Evolutionary conservation across 2,329 filamentous ascomycete species (phyloP), one percentile per base, ranked within the genome.

Genomic region (Colletotrichum sp.): DNA sequence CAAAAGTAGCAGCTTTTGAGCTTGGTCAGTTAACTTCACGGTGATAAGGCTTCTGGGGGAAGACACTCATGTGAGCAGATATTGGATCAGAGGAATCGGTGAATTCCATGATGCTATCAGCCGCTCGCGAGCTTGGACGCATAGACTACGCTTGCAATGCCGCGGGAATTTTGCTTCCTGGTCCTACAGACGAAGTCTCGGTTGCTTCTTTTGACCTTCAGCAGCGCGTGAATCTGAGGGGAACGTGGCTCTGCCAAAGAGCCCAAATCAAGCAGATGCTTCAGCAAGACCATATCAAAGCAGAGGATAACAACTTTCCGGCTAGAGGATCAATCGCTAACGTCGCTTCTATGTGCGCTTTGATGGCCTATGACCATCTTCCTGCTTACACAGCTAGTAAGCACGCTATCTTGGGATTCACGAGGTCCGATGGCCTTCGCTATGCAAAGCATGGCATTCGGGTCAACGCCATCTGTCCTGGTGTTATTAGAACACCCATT

Each of bases 41-140:
- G 19, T 22, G 3, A 48, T 13, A 48, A 0, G 44, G n/a, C n/a
- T 48, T 48, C 9, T 2, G n/a, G 19, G 44, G 0, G n/a, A 48
- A 48, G 2, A 22, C 6, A 22, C 44, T 52, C 6, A 52, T 22
- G 44, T 52, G n/a, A 13, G 44, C n/a, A 52, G 44, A 52, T 0
- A 52, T 52, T 22, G 44, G 44, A 52, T 52, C 44, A 52, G 44
- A 52, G 44, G 44, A 52, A 22, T 52, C 44, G 2, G 44, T 52
- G 11, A 22, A 52, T 5, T 52, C 12, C 44, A 52, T 52, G n/a
- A 52, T 52, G n/a, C n/a, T 12, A 52, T 0, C 44, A 22, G 44
- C n/a, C 0, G 1, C 2, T 0, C n/a, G n/a, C 44, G n/a, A 52
- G 44, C n/a, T 52, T 22, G 44, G 44, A 1, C 44, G 44, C n/a